phyloP scores from a whole-genome alignment of 352 stramenopile species.

The Pythium aristosporum region DNA sequence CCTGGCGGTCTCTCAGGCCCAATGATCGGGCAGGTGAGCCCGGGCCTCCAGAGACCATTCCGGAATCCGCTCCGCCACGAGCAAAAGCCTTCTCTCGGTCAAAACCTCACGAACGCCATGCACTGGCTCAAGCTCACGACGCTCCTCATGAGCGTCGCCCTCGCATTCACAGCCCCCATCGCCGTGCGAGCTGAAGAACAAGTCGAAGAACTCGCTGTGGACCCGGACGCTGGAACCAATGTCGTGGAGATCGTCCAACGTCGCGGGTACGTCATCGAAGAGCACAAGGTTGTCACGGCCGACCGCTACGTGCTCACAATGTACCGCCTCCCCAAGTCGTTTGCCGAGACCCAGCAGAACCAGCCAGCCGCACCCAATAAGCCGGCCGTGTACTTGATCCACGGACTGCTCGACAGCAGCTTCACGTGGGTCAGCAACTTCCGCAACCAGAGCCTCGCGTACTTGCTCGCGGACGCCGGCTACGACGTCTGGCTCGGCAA shows the following conservation, averaged over 20 bases:
- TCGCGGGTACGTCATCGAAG: conserved; percentile 53
- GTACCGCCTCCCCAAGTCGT: conserved; percentile 61
- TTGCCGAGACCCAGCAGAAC: conserved; percentile 31
- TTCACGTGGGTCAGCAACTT: conserved; percentile 68
- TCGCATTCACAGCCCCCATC: too few relatives aligned
- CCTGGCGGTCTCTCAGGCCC: too few relatives aligned
- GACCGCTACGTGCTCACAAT: conserved; percentile 67
- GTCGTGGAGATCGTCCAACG: conserved; percentile 46
- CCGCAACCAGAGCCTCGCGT: conserved; percentile 58
- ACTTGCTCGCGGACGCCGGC: conserved; percentile 51
- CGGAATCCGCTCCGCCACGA: too few relatives aligned
- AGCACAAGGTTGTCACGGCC: conserved; percentile 54
- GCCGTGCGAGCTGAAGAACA: too few relatives aligned
- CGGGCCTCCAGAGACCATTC: too few relatives aligned
- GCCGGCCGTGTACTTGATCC: conserved; percentile 46
- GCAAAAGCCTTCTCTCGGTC: too few relatives aligned
- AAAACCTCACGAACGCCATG: too few relatives aligned
- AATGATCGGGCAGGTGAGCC: too few relatives aligned
- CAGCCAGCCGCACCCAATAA: conserved; percentile 28
- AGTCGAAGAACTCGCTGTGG: too few relatives aligned
- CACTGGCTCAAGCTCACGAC: too few relatives aligned
- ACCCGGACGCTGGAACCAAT: conserved; percentile 42
- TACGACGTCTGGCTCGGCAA: conserved; percentile 70
- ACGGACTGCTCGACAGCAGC: conserved; percentile 60
- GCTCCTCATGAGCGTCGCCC: too few relatives aligned